phyloP scores from a whole-genome alignment of 805 yeast species.

The Metschnikowia rubicola region DNA sequence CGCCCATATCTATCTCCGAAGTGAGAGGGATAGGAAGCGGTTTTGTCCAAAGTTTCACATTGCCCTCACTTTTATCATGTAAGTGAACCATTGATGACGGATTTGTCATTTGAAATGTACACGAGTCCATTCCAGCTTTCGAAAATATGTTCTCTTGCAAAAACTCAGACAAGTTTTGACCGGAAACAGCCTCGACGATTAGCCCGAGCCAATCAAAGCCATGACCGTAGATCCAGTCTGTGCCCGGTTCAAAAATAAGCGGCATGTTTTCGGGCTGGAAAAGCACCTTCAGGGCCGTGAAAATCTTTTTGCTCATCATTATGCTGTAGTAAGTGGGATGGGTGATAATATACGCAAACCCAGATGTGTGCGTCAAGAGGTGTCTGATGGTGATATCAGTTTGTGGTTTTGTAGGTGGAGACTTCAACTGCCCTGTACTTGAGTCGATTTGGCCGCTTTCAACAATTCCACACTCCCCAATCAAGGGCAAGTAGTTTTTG shows the following conservation, averaged over 20 bases:
- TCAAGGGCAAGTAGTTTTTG: constrained; percentile 28
- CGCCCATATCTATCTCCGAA: constrained; percentile 37
- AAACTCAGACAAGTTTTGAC: constrained; percentile 30
- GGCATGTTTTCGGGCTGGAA: constrained; percentile 26
- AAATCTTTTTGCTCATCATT: constrained; percentile 18
- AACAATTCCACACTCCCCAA: constrained; percentile 21
- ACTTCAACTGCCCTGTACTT: constrained; percentile 13
- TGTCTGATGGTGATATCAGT: constrained; percentile 16
- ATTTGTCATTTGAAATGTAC: constrained; percentile 11
- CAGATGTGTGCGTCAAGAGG: constrained; percentile 20
- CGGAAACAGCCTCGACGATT: constrained; percentile 32
- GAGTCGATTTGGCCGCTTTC: constrained; percentile 13
- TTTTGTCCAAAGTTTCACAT: constrained; percentile 3
- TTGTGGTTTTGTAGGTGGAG: constrained; percentile 7
- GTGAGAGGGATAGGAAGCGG: constrained; percentile 15
- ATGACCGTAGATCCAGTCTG: constrained; percentile 36
- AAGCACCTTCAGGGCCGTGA: constrained; percentile 22
- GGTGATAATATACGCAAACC: constrained; percentile 34
- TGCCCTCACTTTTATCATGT: constrained; percentile 2
- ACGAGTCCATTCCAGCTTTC: constrained; percentile 32
- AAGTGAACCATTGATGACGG: constrained; percentile 6
- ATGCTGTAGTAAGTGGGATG: constrained; percentile 28
- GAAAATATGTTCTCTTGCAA: constrained; percentile 30
- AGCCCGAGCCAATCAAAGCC: constrained; percentile 39
- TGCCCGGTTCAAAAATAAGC: constrained; percentile 35